Percentiles rank a stretch among this genome's conserved stretches.
Conservation (phyloP, 257 asterid species). For the Salvia miltiorrhiza region DNA sequence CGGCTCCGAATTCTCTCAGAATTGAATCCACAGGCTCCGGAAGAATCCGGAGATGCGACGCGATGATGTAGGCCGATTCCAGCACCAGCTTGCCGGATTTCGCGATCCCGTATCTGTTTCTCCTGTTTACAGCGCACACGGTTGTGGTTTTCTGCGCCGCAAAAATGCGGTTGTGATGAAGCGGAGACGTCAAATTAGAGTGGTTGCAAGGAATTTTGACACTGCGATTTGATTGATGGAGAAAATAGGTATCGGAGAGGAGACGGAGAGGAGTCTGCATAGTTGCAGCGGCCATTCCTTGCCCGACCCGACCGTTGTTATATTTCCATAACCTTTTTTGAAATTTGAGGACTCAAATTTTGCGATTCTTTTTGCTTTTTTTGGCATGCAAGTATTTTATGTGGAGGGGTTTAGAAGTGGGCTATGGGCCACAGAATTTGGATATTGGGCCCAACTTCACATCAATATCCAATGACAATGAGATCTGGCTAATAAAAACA, state of each 20-base stretch:
- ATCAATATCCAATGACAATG: too few relatives aligned
- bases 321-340: neutral
- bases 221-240: constrained; percentile 3
- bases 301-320: constrained; percentile 38
- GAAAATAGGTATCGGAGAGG: constrained; percentile 15
- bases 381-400: neutral
- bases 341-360: neutral
- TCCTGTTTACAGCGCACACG: constrained; percentile 45
- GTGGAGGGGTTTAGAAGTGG: constrained; percentile 8
- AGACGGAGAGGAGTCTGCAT: constrained; percentile 21
- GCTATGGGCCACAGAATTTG: constrained; percentile 11
- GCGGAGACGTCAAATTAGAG: neutral
- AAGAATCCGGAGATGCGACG: constrained; percentile 54
- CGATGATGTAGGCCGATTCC: constrained; percentile 59
- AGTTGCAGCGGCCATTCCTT: neutral
- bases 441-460: neutral
- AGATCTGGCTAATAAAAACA: too few relatives aligned
- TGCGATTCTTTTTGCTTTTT: too few relatives aligned
- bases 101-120: constrained; percentile 30
- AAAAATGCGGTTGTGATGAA: neutral
- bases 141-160: constrained; percentile 22
- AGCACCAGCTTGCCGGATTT: constrained; percentile 47
- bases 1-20: constrained; percentile 53
- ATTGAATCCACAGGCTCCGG: constrained; percentile 66
- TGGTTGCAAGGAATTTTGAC: neutral